These are phyloP conservation scores for Boletus holoroseus DNA, from an alignment of 1,284 basidiomycete species.

Conservation along the genomic window DNA sequence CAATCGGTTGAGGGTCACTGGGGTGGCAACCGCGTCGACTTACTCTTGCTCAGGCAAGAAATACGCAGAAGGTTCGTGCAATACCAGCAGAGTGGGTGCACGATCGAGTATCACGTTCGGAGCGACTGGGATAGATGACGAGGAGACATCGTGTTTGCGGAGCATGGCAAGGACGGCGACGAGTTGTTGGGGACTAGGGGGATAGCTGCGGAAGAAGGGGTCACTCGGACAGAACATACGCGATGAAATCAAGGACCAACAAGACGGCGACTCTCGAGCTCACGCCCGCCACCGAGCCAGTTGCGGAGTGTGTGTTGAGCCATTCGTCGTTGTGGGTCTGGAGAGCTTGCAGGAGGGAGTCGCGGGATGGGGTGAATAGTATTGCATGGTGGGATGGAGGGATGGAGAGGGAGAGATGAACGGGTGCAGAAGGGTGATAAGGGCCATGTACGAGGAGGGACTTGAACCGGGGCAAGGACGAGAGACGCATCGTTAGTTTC, in stretches of 20 bases:
- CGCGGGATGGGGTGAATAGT: slow-evolving; percentile 49
- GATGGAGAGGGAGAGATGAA: slow-evolving; percentile 52
- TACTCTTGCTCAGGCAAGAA: slow-evolving; percentile 38
- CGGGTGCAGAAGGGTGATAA: slow-evolving; percentile 50
- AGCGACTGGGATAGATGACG: slow-evolving; percentile 20
- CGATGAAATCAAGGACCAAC: slow-evolving; percentile 38
- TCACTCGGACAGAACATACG: slow-evolving; percentile 6
- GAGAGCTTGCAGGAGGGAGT: slow-evolving; percentile 40
- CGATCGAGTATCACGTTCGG: slow-evolving; percentile 40
- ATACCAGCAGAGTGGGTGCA: slow-evolving; percentile 51
- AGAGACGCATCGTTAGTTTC: slow-evolving; percentile 28
- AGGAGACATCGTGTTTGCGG: slow-evolving; percentile 32
- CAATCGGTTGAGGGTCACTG: not conserved
- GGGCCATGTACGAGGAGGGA: slow-evolving; percentile 50
- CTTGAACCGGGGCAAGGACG: slow-evolving; percentile 41
- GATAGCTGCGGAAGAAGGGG: slow-evolving; percentile 47
- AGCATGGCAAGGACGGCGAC: slow-evolving; percentile 52
- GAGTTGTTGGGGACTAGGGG: slow-evolving; percentile 55
- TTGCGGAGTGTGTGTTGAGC: slow-evolving; percentile 43
- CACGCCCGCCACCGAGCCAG: slow-evolving; percentile 38
- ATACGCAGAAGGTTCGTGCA: slow-evolving; percentile 61
- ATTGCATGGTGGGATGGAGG: slow-evolving; percentile 38
- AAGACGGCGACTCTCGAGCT: slow-evolving; percentile 49
- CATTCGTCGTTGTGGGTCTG: slow-evolving; percentile 51
- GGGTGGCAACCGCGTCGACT: slow-evolving; percentile 8